Evolutionary conservation across 2,329 filamentous ascomycete genomes (phyloP), one percentile per base, ranked within the genome.

Genomic region (Gnomoniopsis sp.): DNA sequence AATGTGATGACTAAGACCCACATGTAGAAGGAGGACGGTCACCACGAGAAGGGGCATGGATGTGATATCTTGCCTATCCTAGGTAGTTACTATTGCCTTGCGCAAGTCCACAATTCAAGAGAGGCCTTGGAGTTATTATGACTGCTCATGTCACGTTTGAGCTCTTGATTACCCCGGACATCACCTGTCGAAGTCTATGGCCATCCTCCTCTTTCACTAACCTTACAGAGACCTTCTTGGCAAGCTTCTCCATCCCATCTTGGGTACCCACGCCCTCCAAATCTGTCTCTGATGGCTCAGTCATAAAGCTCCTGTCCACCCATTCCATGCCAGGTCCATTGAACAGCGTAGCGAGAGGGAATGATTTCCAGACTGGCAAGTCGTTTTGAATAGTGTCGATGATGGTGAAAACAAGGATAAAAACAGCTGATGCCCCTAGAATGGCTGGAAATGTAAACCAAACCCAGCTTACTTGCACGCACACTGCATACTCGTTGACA

Each of bases 401-500:
- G 15, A 44, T 8, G 1, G 51, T 53, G 19, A 58, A 22, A 15
- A 46, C 11, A n/a, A 50, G 3, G 8, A 56, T 43, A 6, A 56
- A 6, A 12, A 54, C 14, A 15, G 34, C 33, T n/a, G 50, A 44
- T 6, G 26, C 44, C 3, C 34, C 19, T 21, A 59, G 34, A 11
- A n/a, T 22, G 1, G 57, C 46, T 12, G 57, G 57, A 11, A 59
- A 23, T 2, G 57, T 11, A 4, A 59, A 22, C 57, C 51, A 59
- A 11, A 17, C 46, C 57, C 57, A 59, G 2, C 21, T 46, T 10
- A 55, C 57, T 23, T 41, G 44, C 26, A 59, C 33, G 17, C 57
- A 55, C 8, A 51, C 19, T n/a, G 57, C 51, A 21, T 55, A 50
- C 19, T 50, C 44, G 6, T 34, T 6, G 3, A 55, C 57, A 11